A percentile compares a stretch with the other conserved stretches of the same genome.
Evolutionary conservation across 257 asterid genomes (phyloP).

Genomic region (Schizonepeta tenuifolia): DNA sequence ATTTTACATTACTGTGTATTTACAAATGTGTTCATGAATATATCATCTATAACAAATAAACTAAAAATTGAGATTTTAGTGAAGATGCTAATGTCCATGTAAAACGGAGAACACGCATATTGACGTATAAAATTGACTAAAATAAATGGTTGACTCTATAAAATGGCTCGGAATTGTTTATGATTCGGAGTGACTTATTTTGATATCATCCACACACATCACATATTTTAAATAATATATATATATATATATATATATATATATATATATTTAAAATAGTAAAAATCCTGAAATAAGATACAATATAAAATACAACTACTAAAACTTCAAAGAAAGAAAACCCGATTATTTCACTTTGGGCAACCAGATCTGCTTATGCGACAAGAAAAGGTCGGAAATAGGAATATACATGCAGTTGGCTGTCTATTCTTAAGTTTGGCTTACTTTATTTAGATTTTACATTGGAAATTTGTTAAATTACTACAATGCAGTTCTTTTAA

Average conservation of each 20-base stretch:
- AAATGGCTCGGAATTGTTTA: not conserved
- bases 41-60: no score
- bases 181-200: not conserved
- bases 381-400: conserved; percentile 6
- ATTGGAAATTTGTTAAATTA: not conserved
- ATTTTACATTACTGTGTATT: not conserved
- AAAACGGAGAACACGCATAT: conserved; percentile 5
- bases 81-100: not conserved
- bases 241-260: not conserved
- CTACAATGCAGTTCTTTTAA: not conserved
- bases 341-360: not conserved
- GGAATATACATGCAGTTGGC: not conserved
- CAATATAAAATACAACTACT: not conserved
- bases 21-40: no score
- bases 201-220: not conserved
- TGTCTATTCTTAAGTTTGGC: not conserved
- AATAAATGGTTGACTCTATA: not conserved
- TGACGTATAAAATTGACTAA: conserved; percentile 9
- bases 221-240: not conserved
- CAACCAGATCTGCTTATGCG: not conserved
- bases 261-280: not conserved
- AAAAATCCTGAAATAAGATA: not conserved
- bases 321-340: not conserved
- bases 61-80: not conserved
- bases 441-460: not conserved